Evolutionary conservation across 352 stramenopile species (phyloP).

Genomic region (Halophytophthora polymorphica): DNA sequence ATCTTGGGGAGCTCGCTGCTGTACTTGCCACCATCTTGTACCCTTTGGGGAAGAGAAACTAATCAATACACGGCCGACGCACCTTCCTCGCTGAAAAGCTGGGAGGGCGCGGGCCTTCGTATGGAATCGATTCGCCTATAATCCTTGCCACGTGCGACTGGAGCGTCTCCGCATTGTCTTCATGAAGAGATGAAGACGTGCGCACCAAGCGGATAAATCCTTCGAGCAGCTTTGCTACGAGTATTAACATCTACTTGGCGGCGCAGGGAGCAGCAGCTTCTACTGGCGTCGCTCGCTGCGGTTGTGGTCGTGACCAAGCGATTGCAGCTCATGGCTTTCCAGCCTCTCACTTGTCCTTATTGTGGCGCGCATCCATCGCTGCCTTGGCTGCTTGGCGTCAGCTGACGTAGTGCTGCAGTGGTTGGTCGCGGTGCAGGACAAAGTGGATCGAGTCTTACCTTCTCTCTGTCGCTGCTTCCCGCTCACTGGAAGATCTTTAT

Average conservation of each 20-base stretch:
- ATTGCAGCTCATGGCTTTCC: background rate
- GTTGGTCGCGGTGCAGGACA: no score
- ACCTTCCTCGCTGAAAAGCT: constrained; percentile 23
- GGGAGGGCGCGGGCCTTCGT: constrained; percentile 22
- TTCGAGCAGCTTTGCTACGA: no score
- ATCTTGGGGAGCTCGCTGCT: constrained; percentile 11
- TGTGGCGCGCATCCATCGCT: background rate
- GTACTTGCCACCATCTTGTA: constrained; percentile 61
- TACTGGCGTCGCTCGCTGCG: constrained; percentile 2
- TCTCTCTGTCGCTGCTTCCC: constrained; percentile 10
- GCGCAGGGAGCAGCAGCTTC: constrained; percentile 7
- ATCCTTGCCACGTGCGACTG: no score
- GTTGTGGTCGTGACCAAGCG: no score
- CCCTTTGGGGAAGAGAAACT: constrained; percentile 22
- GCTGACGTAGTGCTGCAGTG: no score
- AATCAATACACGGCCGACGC: constrained; percentile 20
- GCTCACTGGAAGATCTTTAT: constrained; percentile 88
- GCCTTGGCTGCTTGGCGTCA: no score
- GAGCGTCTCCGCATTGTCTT: no score
- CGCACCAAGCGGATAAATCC: no score
- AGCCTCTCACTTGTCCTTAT: constrained; percentile 4
- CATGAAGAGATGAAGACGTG: no score
- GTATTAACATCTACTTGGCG: no score
- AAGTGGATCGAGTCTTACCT: no score
- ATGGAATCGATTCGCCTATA: constrained; percentile 15